Base-by-base conservation (phyloP, 78 protist species). In the Goniomonas avonlea region DNA sequence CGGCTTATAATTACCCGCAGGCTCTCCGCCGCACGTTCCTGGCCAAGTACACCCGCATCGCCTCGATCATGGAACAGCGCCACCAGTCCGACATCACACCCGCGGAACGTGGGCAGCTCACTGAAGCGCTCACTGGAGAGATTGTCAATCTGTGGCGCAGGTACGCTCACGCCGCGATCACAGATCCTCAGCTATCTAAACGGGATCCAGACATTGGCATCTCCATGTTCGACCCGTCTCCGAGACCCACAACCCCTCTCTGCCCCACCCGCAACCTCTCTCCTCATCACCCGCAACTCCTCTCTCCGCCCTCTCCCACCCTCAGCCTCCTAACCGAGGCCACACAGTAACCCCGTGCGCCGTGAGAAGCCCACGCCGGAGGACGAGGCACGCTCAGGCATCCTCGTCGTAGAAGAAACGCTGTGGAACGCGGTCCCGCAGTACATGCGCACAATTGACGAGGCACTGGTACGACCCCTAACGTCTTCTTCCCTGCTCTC, bases 311-410 rank as follows among this genome's bases (percentile, higher is more conserved):
- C 53, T 45, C 25, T 17, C 53, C 25, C 13, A 45, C 13, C 25
- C 53, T 45, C 25, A 45, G 38, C 11, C 34, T 27, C 34, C 7
- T 18, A 3, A 1, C 25, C 2, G 32, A 27, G 13, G 18, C 11
- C n/a, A 56, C 65, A 56, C 25, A 56, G 38, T 3, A 4, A 0
- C 65, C 9, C n/a, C n/a, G n/a, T 88, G 38, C 74, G 89, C 35
- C 73, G 79, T 38, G 34, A 32, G 20, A 83, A 83, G 70, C 89
- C 87, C 23, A 79, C 82, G 21, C 83, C 81, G 11, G 87, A 73
- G 29, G 87, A 82, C 39, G 93, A 89, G 60, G 90, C 88, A 3
- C 86, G 85, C 39, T 79, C 79, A 65, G 89, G 87, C 27, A 75
- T 82, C 32, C 31, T 73, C 0, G 79, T 83, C 18, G 56, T 86